Conservation (phyloP, 768 basidiomycete species). For the Hericium erinaceus region DNA sequence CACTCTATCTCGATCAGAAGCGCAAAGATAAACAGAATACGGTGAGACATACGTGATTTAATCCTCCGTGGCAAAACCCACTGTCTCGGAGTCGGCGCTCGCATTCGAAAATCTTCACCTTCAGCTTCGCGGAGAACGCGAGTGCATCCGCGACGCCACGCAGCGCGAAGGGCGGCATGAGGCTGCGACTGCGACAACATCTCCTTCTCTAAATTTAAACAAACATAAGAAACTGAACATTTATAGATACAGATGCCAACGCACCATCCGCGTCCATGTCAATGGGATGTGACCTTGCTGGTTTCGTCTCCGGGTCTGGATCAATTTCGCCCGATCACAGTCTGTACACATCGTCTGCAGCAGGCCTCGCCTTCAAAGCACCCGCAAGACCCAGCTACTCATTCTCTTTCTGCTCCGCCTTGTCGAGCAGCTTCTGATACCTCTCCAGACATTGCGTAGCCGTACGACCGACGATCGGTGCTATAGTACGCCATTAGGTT, state of each 20-base stretch:
- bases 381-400: constrained; percentile 90
- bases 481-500: constrained; percentile 98
- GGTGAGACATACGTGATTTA: too few species aligned
- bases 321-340: constrained; percentile 96
- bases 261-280: constrained; percentile 99
- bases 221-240: constrained; percentile 2
- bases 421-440: constrained; percentile 95
- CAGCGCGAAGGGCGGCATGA: too few species aligned
- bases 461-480: constrained; percentile 95
- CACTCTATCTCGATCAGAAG: too few species aligned
- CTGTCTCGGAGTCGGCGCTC: too few species aligned
- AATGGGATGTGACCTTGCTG: constrained; percentile 96
- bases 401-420: constrained; percentile 93
- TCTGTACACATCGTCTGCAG: constrained; percentile 85
- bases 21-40: too few species aligned
- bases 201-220: constrained; percentile 71
- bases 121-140: too few species aligned
- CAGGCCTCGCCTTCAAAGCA: constrained; percentile 72
- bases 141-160: too few species aligned
- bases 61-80: too few species aligned
- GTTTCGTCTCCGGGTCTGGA: constrained; percentile 97
- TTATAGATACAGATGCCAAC: constrained; percentile 16
- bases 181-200: constrained; percentile 61
- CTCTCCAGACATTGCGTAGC: constrained; percentile 97
- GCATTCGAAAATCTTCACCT: too few species aligned